These are phyloP conservation scores for Chaetoceros muelleri DNA, from an alignment of 108 stramenopile genomes.

Conservation along the genomic window DNA sequence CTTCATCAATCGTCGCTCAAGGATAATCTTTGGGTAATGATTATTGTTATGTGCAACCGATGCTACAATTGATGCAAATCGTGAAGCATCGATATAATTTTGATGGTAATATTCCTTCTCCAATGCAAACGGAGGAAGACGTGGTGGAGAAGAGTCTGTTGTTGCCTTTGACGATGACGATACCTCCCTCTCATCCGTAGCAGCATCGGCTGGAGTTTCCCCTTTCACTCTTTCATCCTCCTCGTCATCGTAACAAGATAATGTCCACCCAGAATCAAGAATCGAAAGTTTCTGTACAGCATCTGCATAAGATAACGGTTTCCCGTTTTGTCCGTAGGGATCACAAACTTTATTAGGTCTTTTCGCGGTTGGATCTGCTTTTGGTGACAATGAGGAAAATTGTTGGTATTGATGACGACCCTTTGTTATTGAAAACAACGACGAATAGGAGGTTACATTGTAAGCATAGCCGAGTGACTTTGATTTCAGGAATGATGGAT, in stretches of 20 bases:
- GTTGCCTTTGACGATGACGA: too few relatives aligned
- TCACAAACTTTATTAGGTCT: constrained; percentile 45
- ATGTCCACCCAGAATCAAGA: constrained; percentile 24
- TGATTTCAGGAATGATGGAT: too few relatives aligned
- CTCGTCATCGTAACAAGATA: too few relatives aligned
- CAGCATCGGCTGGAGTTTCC: background rate
- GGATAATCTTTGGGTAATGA: constrained; percentile 32
- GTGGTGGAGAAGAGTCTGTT: background rate
- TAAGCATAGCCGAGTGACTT: too few relatives aligned
- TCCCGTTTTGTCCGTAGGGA: constrained; percentile 56
- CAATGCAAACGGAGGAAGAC: constrained; percentile 12
- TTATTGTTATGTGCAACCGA: constrained; percentile 43
- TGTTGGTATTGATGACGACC: too few relatives aligned
- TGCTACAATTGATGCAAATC: constrained; percentile 33
- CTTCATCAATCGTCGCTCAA: constrained; percentile 25
- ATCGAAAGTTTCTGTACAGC: constrained; percentile 16
- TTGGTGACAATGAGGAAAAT: background rate
- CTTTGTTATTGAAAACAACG: too few relatives aligned
- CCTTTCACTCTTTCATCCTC: background rate
- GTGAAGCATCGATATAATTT: constrained; percentile 28
- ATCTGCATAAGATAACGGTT: constrained; percentile 25
- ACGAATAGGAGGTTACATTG: too few relatives aligned
- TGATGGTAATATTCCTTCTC: constrained; percentile 23
- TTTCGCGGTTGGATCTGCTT: constrained; percentile 48
- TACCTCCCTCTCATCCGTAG: background rate